Conservation (phyloP, 2,329 filamentous ascomycete species). For the Allantophomopsis lycopodina region DNA sequence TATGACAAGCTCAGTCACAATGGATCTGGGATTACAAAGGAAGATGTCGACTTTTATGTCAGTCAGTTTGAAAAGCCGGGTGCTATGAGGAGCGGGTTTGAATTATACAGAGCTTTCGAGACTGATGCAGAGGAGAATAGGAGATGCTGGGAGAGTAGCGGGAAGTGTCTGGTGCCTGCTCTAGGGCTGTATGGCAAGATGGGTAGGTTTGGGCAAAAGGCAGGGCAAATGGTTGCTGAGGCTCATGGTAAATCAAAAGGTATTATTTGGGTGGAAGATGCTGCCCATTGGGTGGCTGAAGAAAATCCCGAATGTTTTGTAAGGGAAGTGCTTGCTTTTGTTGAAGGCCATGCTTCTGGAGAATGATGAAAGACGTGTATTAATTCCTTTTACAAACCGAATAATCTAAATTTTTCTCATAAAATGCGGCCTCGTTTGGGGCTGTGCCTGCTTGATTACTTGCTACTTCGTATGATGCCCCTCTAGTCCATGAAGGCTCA, state of each 20-base stretch:
- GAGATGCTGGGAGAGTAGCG: conserved; percentile 14
- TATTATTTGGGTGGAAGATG: conserved; percentile 11
- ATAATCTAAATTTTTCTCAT: too few relatives aligned
- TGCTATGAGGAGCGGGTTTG: conserved; percentile 19
- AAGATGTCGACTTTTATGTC: conserved; percentile 25
- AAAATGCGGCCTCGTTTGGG: too few relatives aligned
- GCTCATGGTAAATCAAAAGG: conserved; percentile 16
- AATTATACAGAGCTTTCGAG: conserved; percentile 19
- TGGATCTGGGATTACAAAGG: conserved; percentile 18
- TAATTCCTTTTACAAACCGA: too few relatives aligned
- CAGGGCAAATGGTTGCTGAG: conserved; percentile 16
- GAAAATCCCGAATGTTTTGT: conserved; percentile 24
- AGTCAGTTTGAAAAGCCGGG: conserved; percentile 20
- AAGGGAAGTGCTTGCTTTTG: conserved; percentile 15
- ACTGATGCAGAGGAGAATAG: conserved; percentile 18
- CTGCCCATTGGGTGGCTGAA: conserved; percentile 23
- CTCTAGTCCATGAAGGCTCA: too few relatives aligned
- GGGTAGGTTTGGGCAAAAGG: conserved; percentile 13
- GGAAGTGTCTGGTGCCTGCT: conserved; percentile 17
- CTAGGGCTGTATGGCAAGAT: conserved; percentile 17
- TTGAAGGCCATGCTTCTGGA: conserved; percentile 5
- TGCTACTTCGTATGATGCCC: too few relatives aligned
- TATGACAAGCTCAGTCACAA: conserved; percentile 23
- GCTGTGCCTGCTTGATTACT: too few relatives aligned
- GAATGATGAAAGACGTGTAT: too few relatives aligned